Evolutionary conservation across 1,284 basidiomycete species (phyloP).

Genomic region (Ganoderma lingzhi): DNA sequence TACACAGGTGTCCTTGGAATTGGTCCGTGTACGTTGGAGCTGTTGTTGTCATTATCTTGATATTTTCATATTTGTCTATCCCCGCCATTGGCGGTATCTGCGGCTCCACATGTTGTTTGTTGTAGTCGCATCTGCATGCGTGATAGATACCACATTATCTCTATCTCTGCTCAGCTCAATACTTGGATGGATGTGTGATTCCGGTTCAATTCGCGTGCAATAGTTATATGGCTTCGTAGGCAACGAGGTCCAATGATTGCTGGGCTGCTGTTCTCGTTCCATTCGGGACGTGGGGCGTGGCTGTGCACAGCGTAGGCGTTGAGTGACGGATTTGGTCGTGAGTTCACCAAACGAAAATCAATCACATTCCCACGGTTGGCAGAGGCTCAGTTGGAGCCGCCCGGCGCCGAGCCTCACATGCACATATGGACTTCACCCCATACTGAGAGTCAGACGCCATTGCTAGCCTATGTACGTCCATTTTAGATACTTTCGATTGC

Average conservation of each 20-base stretch:
- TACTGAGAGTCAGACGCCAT: no score
- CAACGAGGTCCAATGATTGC: no score
- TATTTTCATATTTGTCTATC: neutral
- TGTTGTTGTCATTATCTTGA: neutral
- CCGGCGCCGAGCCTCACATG: no score
- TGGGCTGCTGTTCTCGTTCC: no score
- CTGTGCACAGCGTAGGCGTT: neutral
- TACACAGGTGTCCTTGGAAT: neutral
- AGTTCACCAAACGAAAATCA: neutral
- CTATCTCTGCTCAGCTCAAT: neutral
- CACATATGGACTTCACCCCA: no score
- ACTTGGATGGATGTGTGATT: neutral
- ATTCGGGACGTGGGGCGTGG: neutral
- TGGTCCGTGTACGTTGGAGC: neutral
- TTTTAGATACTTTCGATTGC: neutral
- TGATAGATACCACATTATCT: neutral
- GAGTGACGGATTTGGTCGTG: neutral
- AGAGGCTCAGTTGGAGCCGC: no score
- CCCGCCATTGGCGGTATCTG: neutral
- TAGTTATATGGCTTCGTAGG: no score
- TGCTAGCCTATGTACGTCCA: neutral
- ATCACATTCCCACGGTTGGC: neutral
- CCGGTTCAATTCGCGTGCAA: neutral
- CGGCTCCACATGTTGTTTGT: neutral
- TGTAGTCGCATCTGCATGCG: slow-evolving; percentile 1